A percentile compares a stretch with the other conserved stretches of the same genome.
Evolutionary conservation across 495 filamentous ascomycete species (phyloP).

Genomic region (Penicillium bovifimosum): DNA sequence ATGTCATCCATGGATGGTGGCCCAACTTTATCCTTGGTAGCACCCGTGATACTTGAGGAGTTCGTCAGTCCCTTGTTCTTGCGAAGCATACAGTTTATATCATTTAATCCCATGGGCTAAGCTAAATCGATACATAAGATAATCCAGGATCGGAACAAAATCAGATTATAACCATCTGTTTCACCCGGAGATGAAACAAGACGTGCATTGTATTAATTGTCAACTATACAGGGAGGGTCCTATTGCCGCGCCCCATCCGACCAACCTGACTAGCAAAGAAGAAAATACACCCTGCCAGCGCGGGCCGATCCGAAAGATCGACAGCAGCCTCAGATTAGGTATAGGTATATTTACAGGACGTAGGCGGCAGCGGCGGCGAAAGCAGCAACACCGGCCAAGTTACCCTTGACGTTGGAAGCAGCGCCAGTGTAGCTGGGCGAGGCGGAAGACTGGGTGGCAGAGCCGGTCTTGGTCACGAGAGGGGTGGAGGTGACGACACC

Average conservation of each 20-base stretch:
- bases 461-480: constrained; percentile 9
- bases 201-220: constrained; percentile 5
- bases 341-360: constrained; percentile 30
- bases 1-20: too few relatives aligned
- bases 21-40: too few relatives aligned
- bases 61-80: too few relatives aligned
- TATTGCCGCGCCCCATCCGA: neutral
- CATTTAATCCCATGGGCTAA: too few relatives aligned
- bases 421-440: constrained; percentile 24
- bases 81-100: too few relatives aligned
- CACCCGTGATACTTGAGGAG: too few relatives aligned
- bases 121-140: too few relatives aligned
- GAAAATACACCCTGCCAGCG: neutral
- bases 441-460: constrained; percentile 8
- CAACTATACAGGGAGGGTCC: constrained; percentile 4
- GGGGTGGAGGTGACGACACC: constrained; percentile 11
- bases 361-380: constrained; percentile 28
- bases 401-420: constrained; percentile 22
- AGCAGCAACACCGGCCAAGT: constrained; percentile 28
- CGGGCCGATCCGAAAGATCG: neutral
- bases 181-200: neutral
- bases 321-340: constrained; percentile 9
- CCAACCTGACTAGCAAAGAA: neutral
- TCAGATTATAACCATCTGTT: neutral
- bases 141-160: too few relatives aligned